Evolutionary conservation across 768 basidiomycete species (phyloP).

Genomic region (Mycena capillaripes): DNA sequence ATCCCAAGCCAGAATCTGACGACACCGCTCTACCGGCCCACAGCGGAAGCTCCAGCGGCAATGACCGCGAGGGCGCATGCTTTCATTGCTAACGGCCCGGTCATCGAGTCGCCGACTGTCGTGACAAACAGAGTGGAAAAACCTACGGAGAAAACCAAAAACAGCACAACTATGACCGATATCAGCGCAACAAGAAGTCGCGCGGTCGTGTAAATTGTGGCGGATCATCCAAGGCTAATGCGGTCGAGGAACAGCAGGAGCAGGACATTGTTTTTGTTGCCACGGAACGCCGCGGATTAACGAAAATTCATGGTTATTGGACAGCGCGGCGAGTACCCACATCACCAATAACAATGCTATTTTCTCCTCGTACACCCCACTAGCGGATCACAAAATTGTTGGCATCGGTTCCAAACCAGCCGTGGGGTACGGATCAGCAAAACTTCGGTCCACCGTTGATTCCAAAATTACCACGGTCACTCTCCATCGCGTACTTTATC

Average conservation of each 20-base stretch:
- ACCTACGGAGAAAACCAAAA: constrained; percentile 10
- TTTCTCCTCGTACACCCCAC: constrained; percentile 13
- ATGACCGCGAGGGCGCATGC: not conserved
- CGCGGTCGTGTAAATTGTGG: not conserved
- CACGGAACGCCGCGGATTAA: not conserved
- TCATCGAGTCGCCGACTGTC: constrained; percentile 8
- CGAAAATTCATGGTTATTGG: constrained; percentile 23
- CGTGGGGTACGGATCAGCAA: constrained; percentile 3
- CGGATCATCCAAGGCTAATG: constrained; percentile 13
- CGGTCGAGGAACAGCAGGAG: constrained; percentile 6
- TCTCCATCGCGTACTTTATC: constrained; percentile 18
- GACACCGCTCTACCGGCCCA: constrained; percentile 15
- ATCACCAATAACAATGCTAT: constrained; percentile 21
- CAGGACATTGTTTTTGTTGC: constrained; percentile 15
- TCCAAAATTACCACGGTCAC: constrained; percentile 1
- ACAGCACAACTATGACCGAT: constrained; percentile 13
- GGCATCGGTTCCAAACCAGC: constrained; percentile 21
- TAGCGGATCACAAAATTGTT: constrained; percentile 11
- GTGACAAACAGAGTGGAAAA: constrained; percentile 24
- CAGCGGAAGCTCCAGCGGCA: not conserved
- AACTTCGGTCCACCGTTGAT: not conserved
- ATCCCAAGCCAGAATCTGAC: constrained; percentile 15
- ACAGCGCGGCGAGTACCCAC: constrained; percentile 24
- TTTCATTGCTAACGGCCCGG: constrained; percentile 19
- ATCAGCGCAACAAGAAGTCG: not conserved